Base-by-base conservation (phyloP, 768 basidiomycete genomes). In the Tylopilus felleus region DNA sequence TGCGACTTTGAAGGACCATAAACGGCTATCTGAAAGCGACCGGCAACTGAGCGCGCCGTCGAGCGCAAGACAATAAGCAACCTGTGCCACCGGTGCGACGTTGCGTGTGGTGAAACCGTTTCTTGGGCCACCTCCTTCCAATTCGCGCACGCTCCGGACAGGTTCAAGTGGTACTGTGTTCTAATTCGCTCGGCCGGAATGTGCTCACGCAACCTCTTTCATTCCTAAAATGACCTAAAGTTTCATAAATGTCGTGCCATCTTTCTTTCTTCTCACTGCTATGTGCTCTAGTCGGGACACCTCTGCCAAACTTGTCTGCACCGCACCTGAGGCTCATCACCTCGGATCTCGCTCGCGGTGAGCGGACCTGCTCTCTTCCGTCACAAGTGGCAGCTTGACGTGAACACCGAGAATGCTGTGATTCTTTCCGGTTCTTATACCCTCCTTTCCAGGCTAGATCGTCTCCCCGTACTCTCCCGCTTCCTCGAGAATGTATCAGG, bases 301-400 rank as follows among this genome's bases (percentile, higher is more conserved):
- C 49, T 71, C 67, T 71, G 50, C 68, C 68, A 67, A 63, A 71
- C 65, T 62, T n/a, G 68, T 66, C 46, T 60, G 59, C 64, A 64
- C 70, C 25, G 69, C n/a, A n/a, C n/a, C 65, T 56, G 49, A 55
- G 12, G 25, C 28, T 35, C 60, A 65, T 65, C 60, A 65, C 70
- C 68, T 70, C 68, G 68, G 68, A 70, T 70, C 68, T 69, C 68
- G 50, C 23, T 59, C 56, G 54, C 50, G 46, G 43, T 56, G 55
- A 53, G 45, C 65, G 59, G 65, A 65, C 65, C 46, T 66, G 52
- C 56, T 45, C 53, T 57, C 53, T 60, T 61, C 36, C 59, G 49
- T 60, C 59, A 60, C 45, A 50, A 47, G 22, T 50, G 43, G 29
- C 53, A 56, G 57, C 52, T 53, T 68, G 66, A 71, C 67, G 69